Base-by-base conservation (phyloP, 371 early-diverging fungal genomes). In the Apophysomyces trapeziformis region DNA sequence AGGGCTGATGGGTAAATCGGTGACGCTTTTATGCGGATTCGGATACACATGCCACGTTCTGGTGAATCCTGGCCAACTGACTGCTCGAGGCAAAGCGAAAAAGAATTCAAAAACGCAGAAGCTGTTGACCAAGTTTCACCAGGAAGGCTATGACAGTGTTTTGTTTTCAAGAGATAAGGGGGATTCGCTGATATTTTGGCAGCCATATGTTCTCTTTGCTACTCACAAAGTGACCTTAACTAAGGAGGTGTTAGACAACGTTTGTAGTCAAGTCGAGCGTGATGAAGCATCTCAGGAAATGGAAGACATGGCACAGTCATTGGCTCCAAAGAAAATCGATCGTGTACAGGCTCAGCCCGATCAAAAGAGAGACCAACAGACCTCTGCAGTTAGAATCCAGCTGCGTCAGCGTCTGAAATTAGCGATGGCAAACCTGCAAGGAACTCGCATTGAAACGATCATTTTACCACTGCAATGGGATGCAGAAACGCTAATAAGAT, bases 11-110 rank as follows among this genome's bases (percentile, higher is more conserved):
- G 8, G 0, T 21, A 21, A 50, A 9, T 8, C n/a, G 9, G 54
- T 50, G 21, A 50, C 54, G 21, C 54, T 50, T 50, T 21, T 50
- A 50, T 50, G 54, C 21, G 54, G 54, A 2, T 50, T 50, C 11
- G 54, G 54, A 21, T 50, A 50, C 54, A 50, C 54, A 21, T 50
- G 54, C 21, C 54, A 21, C 21, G 54, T 50, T 21, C 21, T 21
- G 9, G 21, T 50, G 5, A 50, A 50, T 13, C 54, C 54, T 16
- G 21, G 21, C n/a, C 5, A 50, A 7, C 21, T 50, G 4, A 7
- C n/a, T 18, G 9, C n/a, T 18, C n/a, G 18, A 18, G 7, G 47
- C 7, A 18, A 47, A 47, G 18, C 1, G 9, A 16, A 50, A 32
- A 50, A 21, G 21, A 50, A 8, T 4, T 5, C 21, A 50, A 16